phyloP scores from a whole-genome alignment of 192 early-diverging fungal genomes.

The Entomortierella beljakovae region DNA sequence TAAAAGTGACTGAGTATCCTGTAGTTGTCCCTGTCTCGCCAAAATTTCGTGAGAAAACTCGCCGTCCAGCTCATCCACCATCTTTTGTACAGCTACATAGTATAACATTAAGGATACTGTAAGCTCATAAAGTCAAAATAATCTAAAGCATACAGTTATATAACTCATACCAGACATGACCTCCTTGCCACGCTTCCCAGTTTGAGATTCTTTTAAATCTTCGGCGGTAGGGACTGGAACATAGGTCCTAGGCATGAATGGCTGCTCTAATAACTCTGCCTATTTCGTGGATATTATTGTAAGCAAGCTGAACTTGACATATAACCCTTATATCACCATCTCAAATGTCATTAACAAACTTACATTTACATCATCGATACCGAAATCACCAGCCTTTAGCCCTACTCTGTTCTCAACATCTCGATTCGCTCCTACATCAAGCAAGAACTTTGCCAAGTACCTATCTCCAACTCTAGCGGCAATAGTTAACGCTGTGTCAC shows the following conservation, averaged over 20 bases:
- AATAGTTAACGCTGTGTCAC: constrained; percentile 91
- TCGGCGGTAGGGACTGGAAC: constrained; percentile 14
- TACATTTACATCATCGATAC: constrained; percentile 53
- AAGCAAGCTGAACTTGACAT: neutral
- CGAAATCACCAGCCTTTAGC: constrained; percentile 80
- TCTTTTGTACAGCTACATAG: constrained; percentile 68
- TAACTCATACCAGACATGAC: constrained; percentile 48
- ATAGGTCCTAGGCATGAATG: constrained; percentile 25
- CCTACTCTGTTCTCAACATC: constrained; percentile 81
- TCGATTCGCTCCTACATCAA: constrained; percentile 83
- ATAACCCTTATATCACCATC: neutral
- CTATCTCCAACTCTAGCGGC: constrained; percentile 83
- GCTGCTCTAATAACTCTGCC: constrained; percentile 17
- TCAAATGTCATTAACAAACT: neutral
- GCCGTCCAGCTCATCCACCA: constrained; percentile 75
- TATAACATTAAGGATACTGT: neutral
- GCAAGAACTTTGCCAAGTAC: constrained; percentile 72
- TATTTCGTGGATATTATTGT: constrained; percentile 13
- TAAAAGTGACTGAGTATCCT: constrained; percentile 65
- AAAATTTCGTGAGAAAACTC: constrained; percentile 73
- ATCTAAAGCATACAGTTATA: neutral
- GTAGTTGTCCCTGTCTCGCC: constrained; percentile 66
- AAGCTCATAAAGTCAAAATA: neutral
- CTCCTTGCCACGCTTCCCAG: constrained; percentile 53
- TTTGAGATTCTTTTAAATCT: constrained; percentile 12